Base-by-base conservation (phyloP, 2,329 filamentous ascomycete species). In the Metarhizium rileyi region DNA sequence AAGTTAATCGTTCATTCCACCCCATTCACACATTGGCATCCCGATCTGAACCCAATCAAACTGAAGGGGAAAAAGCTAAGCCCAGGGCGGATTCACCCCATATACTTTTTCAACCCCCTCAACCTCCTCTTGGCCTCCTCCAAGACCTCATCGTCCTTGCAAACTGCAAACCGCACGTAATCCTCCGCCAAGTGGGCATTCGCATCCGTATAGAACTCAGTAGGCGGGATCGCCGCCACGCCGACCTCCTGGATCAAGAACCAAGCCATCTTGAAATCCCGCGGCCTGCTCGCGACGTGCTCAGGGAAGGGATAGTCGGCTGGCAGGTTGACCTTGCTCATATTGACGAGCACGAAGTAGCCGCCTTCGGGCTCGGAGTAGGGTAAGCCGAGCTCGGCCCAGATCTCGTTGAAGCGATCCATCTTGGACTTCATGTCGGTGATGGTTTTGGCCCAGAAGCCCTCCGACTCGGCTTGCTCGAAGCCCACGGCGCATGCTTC, bases 221-320 rank as follows among this genome's bases (percentile, higher is more conserved):
- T 95, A 0, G 93, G 93, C 18, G 93, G 93, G 54, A 98, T 96
- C 8, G 91, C 90, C 3, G 93, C 93, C 26, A 98, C 89, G 9
- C 93, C 93, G 20, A 98, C 75, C 72, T 98, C 91, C 66, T 90
- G 90, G 68, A 98, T 98, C 59, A 96, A 70, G 71, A 97, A 97
- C 91, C 91, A 98, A 33, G 83, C 81, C 44, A 98, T 78, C 74
- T 95, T 88, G 71, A 97, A 98, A 66, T 98, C 93, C 27, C 93
- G 77, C 23, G 93, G 89, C 2, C 93, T 80, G 61, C 76, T 83
- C 14, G 86, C 87, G 33, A 98, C 91, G 63, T 96, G 89, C 1
- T 84, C 75, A 26, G 93, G 93, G 74, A 97, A 97, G 0, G 84
- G 79, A 66, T 97, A 98, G 63, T 83, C 83, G 4, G 76, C 77